Conservation (phyloP, 2,329 filamentous ascomycete species). For the Camillea tinctor region DNA sequence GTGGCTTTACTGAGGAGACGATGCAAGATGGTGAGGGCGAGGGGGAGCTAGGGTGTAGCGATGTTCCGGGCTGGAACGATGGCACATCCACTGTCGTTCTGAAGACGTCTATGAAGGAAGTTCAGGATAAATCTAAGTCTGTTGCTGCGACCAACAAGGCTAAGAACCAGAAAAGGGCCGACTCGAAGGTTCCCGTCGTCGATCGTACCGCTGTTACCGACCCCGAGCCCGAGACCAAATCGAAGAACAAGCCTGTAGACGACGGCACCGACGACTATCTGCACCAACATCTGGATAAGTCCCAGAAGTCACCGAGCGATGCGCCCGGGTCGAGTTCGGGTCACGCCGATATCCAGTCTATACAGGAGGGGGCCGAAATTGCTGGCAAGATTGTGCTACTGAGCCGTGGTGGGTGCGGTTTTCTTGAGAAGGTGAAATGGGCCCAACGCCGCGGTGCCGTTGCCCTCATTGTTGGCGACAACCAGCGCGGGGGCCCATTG, state of each 20-base stretch:
- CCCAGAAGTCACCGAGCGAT: conserved; percentile 35
- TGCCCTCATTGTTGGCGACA: conserved; percentile 90
- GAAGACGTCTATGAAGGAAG: conserved; percentile 40
- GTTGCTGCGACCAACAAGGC: conserved; percentile 30
- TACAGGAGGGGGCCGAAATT: conserved; percentile 91
- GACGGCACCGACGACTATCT: conserved; percentile 87
- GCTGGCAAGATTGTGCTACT: conserved; percentile 88
- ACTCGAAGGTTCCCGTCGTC: conserved; percentile 31
- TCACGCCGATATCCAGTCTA: conserved; percentile 89
- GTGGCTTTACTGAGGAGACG: conserved; percentile 81
- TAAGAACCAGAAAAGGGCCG: conserved; percentile 37
- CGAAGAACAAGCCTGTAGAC: conserved; percentile 41
- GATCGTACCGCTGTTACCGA: conserved; percentile 27
- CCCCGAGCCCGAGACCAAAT: conserved; percentile 27
- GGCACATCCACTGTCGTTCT: conserved; percentile 47
- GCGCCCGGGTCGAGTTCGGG: conserved; percentile 36
- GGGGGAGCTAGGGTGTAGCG: conserved; percentile 91
- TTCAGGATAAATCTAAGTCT: conserved; percentile 28
- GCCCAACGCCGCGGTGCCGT: conserved; percentile 85
- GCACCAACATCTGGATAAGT: conserved; percentile 50
- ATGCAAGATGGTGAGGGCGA: conserved; percentile 63
- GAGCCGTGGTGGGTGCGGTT: conserved; percentile 91
- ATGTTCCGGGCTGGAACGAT: conserved; percentile 85
- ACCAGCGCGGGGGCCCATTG: conserved; percentile 81
- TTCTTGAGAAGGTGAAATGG: conserved; percentile 97